Conservation (phyloP, 305 asterid species). For the Lippia alba region DNA sequence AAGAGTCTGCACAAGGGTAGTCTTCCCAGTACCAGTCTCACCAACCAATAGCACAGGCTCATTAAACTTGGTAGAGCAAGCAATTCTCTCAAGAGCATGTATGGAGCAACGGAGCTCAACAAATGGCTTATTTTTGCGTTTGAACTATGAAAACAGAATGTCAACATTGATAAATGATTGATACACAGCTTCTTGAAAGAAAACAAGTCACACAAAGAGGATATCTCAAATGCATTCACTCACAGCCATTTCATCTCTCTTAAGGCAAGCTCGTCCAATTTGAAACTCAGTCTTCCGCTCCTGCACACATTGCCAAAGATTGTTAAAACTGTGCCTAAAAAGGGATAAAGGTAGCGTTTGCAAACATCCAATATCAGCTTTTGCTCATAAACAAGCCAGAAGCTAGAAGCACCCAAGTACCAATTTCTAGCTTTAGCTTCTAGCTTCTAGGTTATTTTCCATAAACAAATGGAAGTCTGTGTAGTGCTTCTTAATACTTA, state of each 20-base stretch:
- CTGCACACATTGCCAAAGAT: conserved; percentile 46
- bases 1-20: conserved; percentile 94
- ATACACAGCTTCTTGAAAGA: conserved; percentile 20
- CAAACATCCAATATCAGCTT: too few species aligned
- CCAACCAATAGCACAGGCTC: conserved; percentile 99
- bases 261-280: conserved; percentile 71
- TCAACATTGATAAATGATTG: conserved; percentile 1
- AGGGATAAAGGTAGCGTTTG: too few species aligned
- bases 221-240: conserved; percentile 39
- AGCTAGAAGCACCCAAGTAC: too few species aligned
- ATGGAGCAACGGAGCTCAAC: conserved; percentile 82
- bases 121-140: conserved; percentile 65
- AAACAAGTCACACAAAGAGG: conserved; percentile 16
- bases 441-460: too few species aligned
- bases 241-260: conserved; percentile 51
- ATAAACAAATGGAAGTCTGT: too few species aligned
- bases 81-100: conserved; percentile 90
- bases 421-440: too few species aligned
- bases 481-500: too few species aligned
- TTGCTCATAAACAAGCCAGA: too few species aligned
- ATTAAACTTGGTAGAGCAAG: conserved; percentile 78
- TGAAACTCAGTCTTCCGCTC: conserved; percentile 53
- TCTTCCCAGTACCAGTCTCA: conserved; percentile 99
- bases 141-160: conserved; percentile 48
- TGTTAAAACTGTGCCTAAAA: conserved; percentile 28